Evolutionary conservation across 345 rosid species (phyloP), one percentile per base, ranked within the genome.

Genomic region (Acer saccharum): DNA sequence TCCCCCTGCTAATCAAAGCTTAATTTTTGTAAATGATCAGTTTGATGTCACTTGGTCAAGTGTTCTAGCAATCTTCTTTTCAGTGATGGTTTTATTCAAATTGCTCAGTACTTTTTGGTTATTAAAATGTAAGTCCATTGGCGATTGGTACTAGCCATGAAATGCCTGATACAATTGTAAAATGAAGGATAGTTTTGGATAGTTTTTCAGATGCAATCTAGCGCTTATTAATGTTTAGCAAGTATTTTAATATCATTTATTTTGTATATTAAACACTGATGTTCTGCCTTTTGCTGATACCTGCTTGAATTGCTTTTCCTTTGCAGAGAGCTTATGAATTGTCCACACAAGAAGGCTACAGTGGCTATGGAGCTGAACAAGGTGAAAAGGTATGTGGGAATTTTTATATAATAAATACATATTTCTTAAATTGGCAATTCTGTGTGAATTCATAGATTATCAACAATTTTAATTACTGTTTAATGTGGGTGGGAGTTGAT

Each of bases 361-460:
- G 97, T 84, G 98, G 98, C 35, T 96, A 96, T 73, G 99, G 98
- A 76, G 88, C 91, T 64, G 99, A 91, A 89, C 27, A 25, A 25
- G 27, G 27, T 25, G 27, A 25, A 25, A 92, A 87, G 78, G 99
- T 92, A 84, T 44, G 90, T 77, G 20, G 13, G 50, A 57, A 14
- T 55, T 27, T 67, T 29, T 71, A 20, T 20, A 3, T 29, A 29
- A 29, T 29, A 29, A 29, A 29, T 29, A 29, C 32, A 29, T 29
- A 29, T 66, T 73, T 64, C 7, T 17, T 50, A 52, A 39, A 73
- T 63, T 41, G 52, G 6, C 66, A 39, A 9, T 17, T n/a, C 10
- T 20, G 39, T 64, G 27, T 48, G 18, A 17, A 64, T 50, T 62
- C 16, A 7, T n/a, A 1, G 27, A 41, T 23, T 25, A 43, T 41